Evolutionary conservation across 768 basidiomycete genomes (phyloP).

Genomic region (Boletus subcaerulescens): DNA sequence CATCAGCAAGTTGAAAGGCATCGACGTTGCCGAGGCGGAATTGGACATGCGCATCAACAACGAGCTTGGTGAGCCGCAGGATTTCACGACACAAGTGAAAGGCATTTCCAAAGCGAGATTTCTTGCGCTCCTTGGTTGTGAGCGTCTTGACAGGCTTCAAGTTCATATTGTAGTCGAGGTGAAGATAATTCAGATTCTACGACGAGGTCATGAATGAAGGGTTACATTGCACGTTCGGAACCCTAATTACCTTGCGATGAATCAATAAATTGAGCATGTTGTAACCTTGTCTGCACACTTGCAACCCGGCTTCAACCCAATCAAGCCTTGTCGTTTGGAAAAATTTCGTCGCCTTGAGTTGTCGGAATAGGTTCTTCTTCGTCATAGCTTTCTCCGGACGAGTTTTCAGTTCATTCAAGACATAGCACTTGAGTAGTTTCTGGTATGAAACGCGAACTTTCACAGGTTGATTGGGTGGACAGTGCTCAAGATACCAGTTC

Average conservation of each 20-base stretch:
- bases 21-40: conserved; percentile 98
- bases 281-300: conserved; percentile 98
- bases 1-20: conserved; percentile 98
- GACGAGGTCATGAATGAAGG: not conserved
- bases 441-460: conserved; percentile 99
- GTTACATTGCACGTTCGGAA: not conserved
- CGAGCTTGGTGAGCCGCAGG: conserved; percentile 93
- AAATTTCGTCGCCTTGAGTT: conserved; percentile 98
- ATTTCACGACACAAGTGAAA: conserved; percentile 99
- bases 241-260: conserved; percentile 78
- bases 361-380: conserved; percentile 95
- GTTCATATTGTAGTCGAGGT: conserved; percentile 98
- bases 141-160: conserved; percentile 96
- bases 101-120: conserved; percentile 99
- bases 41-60: conserved; percentile 98
- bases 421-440: conserved; percentile 93
- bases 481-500: conserved; percentile 98
- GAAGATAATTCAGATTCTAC: conserved; percentile 88
- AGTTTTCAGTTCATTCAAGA: conserved; percentile 89
- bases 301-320: conserved; percentile 98
- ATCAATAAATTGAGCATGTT: conserved; percentile 99
- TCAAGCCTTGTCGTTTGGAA: conserved; percentile 98
- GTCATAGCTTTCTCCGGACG: conserved; percentile 94
- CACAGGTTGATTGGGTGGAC: conserved; percentile 92
- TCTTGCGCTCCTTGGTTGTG: conserved; percentile 99